Conservation (phyloP, 2,329 filamentous ascomycete genomes). For the Penicillium sp. region DNA sequence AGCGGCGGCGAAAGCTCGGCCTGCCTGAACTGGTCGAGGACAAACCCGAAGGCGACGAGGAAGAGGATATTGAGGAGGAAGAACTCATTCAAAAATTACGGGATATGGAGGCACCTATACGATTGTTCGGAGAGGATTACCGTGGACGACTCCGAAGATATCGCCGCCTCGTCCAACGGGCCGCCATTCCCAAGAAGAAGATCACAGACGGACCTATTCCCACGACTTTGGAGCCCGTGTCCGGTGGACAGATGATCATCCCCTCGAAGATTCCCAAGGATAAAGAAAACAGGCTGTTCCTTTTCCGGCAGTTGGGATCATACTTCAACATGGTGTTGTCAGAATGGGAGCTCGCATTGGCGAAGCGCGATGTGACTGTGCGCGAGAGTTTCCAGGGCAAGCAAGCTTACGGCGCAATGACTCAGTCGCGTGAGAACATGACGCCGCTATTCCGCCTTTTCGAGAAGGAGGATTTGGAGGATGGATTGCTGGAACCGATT, state of each 20-base stretch:
- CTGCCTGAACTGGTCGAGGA: conserved; percentile 67
- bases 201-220: conserved; percentile 79
- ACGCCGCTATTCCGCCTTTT: conserved; percentile 86
- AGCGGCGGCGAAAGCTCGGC: conserved; percentile 73
- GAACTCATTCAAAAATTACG: conserved; percentile 70
- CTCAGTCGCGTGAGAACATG: conserved; percentile 85
- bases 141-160: conserved; percentile 69
- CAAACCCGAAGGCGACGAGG: conserved; percentile 35
- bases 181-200: conserved; percentile 33
- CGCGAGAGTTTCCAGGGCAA: conserved; percentile 78
- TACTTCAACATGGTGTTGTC: conserved; percentile 96
- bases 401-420: conserved; percentile 79
- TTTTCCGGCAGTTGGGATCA: conserved; percentile 85
- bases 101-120: conserved; percentile 69
- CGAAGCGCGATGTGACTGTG: conserved; percentile 56
- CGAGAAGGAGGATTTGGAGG: conserved; percentile 76
- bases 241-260: conserved; percentile 88
- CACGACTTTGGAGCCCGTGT: conserved; percentile 76
- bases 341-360: conserved; percentile 81
- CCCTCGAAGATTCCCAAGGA: conserved; percentile 64
- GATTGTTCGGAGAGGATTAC: conserved; percentile 81
- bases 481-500: conserved; percentile 76
- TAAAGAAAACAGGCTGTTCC: conserved; percentile 64
- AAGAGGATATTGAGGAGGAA: conserved; percentile 69
- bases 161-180: conserved; percentile 57